These are phyloP conservation scores for Xylaria arbuscula DNA, from an alignment of 2,329 filamentous ascomycete genomes.

Conservation along the genomic window DNA sequence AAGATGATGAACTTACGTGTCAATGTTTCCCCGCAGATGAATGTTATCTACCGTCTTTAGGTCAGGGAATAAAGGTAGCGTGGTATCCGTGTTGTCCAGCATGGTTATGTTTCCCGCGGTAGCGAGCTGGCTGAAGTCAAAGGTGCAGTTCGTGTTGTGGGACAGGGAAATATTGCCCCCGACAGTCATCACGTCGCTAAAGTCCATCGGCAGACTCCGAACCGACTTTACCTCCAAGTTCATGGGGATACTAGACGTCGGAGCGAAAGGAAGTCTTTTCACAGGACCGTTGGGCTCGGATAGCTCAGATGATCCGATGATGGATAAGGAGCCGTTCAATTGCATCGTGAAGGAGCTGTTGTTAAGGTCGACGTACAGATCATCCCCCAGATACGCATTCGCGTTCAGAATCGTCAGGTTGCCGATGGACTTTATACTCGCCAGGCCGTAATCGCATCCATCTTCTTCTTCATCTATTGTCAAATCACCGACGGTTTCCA, in stretches of 20 bases:
- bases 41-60: neutral
- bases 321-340: neutral
- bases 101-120: neutral
- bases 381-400: neutral
- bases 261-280: neutral
- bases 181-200: neutral
- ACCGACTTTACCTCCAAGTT: neutral
- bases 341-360: neutral
- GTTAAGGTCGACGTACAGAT: neutral
- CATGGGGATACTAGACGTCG: neutral
- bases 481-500: neutral
- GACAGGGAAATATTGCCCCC: neutral
- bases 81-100: neutral
- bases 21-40: conserved; percentile 4
- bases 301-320: neutral
- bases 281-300: neutral
- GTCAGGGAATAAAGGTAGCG: neutral
- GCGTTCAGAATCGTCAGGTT: neutral
- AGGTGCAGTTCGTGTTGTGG: conserved; percentile 5
- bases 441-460: neutral
- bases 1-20: conserved; percentile 3
- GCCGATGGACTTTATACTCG: neutral
- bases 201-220: neutral
- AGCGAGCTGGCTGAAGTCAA: neutral
- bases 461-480: neutral